Conservation (phyloP, 306 rosid species). For the Datisca glomerata region DNA sequence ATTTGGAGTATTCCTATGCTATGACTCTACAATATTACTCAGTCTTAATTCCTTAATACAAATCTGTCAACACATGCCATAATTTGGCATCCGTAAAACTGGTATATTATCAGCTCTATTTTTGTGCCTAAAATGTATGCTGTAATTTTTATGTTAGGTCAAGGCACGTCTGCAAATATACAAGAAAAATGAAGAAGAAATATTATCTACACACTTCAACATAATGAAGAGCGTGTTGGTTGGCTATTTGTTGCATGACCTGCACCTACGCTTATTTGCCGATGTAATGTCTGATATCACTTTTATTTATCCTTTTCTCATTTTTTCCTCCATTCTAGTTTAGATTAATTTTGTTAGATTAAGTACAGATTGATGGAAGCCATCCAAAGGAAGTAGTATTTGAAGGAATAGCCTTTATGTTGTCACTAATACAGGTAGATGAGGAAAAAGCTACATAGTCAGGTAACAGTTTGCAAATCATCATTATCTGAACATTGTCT, state of each 20-base stretch:
- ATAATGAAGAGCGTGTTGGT: constrained; percentile 50
- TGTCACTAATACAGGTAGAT: too few relatives aligned
- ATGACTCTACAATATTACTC: too few relatives aligned
- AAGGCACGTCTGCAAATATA: constrained; percentile 68
- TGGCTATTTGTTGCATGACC: too few relatives aligned
- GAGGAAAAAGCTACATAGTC: too few relatives aligned
- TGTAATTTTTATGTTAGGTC: constrained; percentile 29
- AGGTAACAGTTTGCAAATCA: too few relatives aligned
- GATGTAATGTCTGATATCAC: not conserved
- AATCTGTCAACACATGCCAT: too few relatives aligned
- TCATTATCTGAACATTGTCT: too few relatives aligned
- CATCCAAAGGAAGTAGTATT: constrained; percentile 57
- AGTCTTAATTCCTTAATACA: too few relatives aligned
- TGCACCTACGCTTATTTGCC: not conserved
- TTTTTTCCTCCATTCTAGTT: constrained; percentile 1
- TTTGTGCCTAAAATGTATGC: constrained; percentile 5
- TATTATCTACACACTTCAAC: constrained; percentile 45
- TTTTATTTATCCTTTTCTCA: constrained; percentile 2
- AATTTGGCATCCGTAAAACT: too few relatives aligned
- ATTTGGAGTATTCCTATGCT: too few relatives aligned
- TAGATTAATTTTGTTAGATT: too few relatives aligned
- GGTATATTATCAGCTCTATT: not conserved
- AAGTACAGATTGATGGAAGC: constrained; percentile 67
- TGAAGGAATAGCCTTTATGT: constrained; percentile 47
- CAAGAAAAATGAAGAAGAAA: constrained; percentile 69